phyloP scores from a whole-genome alignment of 345 rosid species.

The Angophora floribunda region DNA sequence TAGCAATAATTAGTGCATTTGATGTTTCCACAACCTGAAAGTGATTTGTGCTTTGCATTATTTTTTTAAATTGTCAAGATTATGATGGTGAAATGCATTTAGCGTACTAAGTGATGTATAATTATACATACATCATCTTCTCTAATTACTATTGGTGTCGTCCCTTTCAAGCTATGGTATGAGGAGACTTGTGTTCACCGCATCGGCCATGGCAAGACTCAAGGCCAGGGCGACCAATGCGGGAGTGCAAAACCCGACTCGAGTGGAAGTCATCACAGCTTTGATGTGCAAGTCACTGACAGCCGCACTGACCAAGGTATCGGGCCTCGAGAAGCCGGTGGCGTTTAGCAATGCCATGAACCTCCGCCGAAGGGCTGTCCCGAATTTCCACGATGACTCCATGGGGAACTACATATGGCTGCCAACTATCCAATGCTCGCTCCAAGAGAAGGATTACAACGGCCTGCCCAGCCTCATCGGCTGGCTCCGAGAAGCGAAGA shows the following conservation, averaged over 20 bases:
- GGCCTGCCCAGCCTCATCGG: not conserved
- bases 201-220: not conserved
- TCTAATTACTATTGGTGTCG: not conserved
- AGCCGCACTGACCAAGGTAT: not conserved
- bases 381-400: not conserved
- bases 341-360: not conserved
- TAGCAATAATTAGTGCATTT: not conserved
- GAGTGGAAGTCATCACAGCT: constrained; percentile 7
- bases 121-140: not conserved
- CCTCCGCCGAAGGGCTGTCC: not conserved
- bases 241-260: not conserved
- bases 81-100: not conserved
- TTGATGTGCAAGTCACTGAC: constrained; percentile 3
- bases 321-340: not conserved
- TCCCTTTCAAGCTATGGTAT: not conserved
- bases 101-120: not conserved
- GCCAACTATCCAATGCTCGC: not conserved
- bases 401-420: not conserved
- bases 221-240: not conserved
- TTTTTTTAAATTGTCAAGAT: not conserved
- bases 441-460: not conserved
- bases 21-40: not conserved
- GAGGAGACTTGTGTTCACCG: constrained; percentile 6
- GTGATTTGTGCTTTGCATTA: not conserved
- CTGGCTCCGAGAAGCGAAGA: not conserved